phyloP scores from a whole-genome alignment of 2,329 filamentous ascomycete species.

The Trichophaea hybrida region DNA sequence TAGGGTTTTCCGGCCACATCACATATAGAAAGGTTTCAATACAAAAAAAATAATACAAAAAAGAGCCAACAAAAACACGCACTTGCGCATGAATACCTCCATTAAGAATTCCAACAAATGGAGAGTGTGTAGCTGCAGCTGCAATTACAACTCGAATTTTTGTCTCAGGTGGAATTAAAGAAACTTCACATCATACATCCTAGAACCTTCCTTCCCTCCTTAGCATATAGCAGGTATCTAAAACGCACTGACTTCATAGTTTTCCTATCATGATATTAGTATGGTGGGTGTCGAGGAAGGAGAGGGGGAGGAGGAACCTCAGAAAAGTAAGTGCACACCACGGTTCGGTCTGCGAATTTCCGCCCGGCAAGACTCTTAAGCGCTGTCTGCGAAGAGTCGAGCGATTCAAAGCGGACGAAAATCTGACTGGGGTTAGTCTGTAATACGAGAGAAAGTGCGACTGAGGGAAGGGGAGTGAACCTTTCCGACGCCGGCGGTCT shows the following conservation, averaged over 20 bases:
- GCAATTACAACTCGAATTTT: not conserved
- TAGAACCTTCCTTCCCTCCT: not conserved
- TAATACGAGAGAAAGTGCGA: not conserved
- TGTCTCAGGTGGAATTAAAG: not conserved
- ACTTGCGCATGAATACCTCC: no score
- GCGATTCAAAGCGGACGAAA: slow-evolving; percentile 77
- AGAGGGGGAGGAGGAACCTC: slow-evolving; percentile 45
- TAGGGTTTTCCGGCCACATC: no score
- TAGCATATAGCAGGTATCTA: slow-evolving; percentile 33
- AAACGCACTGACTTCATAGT: slow-evolving; percentile 86
- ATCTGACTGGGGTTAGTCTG: slow-evolving; percentile 38
- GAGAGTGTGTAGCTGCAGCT: no score
- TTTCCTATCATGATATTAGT: slow-evolving; percentile 46
- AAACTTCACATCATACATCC: not conserved
- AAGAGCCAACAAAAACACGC: no score
- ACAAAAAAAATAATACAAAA: no score
- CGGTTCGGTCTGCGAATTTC: slow-evolving; percentile 91
- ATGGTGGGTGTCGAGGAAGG: not conserved
- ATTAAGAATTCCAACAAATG: no score
- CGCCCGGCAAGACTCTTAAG: slow-evolving; percentile 80
- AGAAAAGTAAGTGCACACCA: slow-evolving; percentile 90
- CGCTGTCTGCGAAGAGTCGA: slow-evolving; percentile 67
- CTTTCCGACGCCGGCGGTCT: slow-evolving; percentile 82
- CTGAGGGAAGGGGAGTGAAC: slow-evolving; percentile 7
- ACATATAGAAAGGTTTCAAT: no score